Conservation (phyloP, 2,329 filamentous ascomycete genomes). For the Rutstroemia sp. region DNA sequence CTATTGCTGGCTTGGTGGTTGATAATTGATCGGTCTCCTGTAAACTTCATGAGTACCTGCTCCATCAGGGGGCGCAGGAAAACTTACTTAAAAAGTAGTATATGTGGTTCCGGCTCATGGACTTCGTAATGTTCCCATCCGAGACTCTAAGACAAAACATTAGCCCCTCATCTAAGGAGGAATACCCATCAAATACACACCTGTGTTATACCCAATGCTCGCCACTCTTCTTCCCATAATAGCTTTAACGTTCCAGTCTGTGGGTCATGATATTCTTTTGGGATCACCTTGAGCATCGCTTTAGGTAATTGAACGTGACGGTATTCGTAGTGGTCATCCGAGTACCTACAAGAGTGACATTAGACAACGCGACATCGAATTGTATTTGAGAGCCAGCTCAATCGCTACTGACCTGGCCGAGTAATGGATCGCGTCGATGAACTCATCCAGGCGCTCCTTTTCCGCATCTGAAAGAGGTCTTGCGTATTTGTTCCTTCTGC, state of each 20-base stretch:
- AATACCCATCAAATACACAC: slow-evolving; percentile 38
- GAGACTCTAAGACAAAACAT: slow-evolving; percentile 58
- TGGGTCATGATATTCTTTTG: slow-evolving; percentile 87
- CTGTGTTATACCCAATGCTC: slow-evolving; percentile 93
- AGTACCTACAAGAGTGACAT: slow-evolving; percentile 58
- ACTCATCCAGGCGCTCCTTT: slow-evolving; percentile 80
- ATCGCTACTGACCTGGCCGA: slow-evolving; percentile 63
- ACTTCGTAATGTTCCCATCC: slow-evolving; percentile 99
- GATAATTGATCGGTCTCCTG: slow-evolving; percentile 28
- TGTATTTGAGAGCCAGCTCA: background rate
- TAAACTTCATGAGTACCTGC: slow-evolving; percentile 11
- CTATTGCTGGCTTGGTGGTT: slow-evolving; percentile 21
- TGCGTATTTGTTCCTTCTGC: slow-evolving; percentile 79
- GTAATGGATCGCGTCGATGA: slow-evolving; percentile 90
- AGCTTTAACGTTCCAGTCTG: slow-evolving; percentile 89
- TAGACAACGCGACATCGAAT: slow-evolving; percentile 4
- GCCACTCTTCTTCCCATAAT: slow-evolving; percentile 98
- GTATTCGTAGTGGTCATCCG: slow-evolving; percentile 89
- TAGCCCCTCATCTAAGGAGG: background rate
- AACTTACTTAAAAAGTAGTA: slow-evolving; percentile 93
- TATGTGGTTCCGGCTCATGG: slow-evolving; percentile 96
- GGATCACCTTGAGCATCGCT: slow-evolving; percentile 95
- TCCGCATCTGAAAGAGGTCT: slow-evolving; percentile 75
- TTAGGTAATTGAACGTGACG: slow-evolving; percentile 97
- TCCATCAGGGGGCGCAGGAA: background rate